phyloP scores from a whole-genome alignment of 345 rosid genomes.

The Leavenworthia alabamica region DNA sequence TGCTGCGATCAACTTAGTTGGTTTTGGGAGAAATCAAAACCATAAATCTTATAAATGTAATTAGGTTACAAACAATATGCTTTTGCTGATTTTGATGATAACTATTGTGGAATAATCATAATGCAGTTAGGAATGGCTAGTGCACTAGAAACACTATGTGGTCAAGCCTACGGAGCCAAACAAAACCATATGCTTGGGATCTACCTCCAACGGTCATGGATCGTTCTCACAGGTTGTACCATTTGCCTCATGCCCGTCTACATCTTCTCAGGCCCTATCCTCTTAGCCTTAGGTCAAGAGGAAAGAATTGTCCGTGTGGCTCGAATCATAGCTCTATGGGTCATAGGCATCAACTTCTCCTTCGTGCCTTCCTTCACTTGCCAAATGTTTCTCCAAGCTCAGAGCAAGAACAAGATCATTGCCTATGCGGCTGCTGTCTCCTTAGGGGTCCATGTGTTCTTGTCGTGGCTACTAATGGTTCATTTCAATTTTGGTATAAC shows the following conservation, averaged over 20 bases:
- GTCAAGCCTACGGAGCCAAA: slow-evolving; percentile 70
- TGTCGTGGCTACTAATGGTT: too few relatives aligned
- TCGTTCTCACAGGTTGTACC: slow-evolving; percentile 32
- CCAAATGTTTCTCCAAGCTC: slow-evolving; percentile 33
- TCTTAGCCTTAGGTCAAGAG: slow-evolving; percentile 54
- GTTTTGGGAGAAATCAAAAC: too few relatives aligned
- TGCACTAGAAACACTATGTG: slow-evolving; percentile 70
- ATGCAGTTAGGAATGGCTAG: slow-evolving; percentile 73
- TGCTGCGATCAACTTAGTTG: too few relatives aligned
- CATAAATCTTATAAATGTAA: too few relatives aligned
- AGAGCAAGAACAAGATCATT: slow-evolving; percentile 28
- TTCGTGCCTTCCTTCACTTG: slow-evolving; percentile 22
- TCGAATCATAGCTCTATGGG: slow-evolving; percentile 42
- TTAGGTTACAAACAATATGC: too few relatives aligned
- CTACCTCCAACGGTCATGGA: slow-evolving; percentile 77
- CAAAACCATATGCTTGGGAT: slow-evolving; percentile 69
- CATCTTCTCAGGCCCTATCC: slow-evolving; percentile 42
- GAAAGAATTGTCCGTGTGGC: slow-evolving; percentile 34
- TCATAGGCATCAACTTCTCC: slow-evolving; percentile 45
- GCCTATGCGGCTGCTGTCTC: slow-evolving; percentile 44
- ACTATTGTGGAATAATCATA: too few relatives aligned
- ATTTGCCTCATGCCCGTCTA: slow-evolving; percentile 45
- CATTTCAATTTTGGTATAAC: too few relatives aligned
- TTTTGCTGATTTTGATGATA: too few relatives aligned
- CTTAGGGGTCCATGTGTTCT: slow-evolving; percentile 9